phyloP scores from a whole-genome alignment of 371 early-diverging fungal species.

The Mortierella sp. region DNA sequence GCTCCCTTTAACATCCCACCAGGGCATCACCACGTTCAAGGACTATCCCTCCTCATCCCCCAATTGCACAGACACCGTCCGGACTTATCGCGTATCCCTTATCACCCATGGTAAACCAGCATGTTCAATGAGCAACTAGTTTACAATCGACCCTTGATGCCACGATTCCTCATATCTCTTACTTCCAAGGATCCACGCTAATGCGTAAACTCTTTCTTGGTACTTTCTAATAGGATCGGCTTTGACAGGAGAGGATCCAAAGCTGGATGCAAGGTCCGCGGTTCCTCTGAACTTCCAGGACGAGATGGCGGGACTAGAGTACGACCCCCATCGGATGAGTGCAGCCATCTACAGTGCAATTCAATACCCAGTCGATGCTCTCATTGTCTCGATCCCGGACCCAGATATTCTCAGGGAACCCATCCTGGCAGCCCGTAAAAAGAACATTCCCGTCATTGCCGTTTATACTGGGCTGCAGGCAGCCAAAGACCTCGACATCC shows the following conservation, averaged over 20 bases:
- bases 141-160: neutral
- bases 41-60: conserved; percentile 23
- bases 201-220: neutral
- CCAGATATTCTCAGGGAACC: conserved; percentile 25
- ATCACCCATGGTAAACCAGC: conserved; percentile 35
- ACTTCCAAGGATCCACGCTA: neutral
- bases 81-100: conserved; percentile 10
- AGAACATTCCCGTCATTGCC: conserved; percentile 42
- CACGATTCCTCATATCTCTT: neutral
- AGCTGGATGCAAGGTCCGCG: conserved; percentile 17
- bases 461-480: conserved; percentile 35
- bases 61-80: conserved; percentile 14
- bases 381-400: conserved; percentile 51
- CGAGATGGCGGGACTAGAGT: conserved; percentile 17
- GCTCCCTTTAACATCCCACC: neutral
- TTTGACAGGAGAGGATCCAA: conserved; percentile 1
- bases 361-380: conserved; percentile 18
- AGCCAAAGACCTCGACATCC: conserved; percentile 36
- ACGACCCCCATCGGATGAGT: conserved; percentile 25
- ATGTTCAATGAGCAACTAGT: neutral
- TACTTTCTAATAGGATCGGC: conserved; percentile 7
- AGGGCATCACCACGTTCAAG: conserved; percentile 18
- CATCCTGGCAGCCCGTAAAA: conserved; percentile 18
- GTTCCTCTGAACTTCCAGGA: conserved; percentile 18
- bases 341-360: conserved; percentile 17